Evolutionary conservation across 768 basidiomycete genomes (phyloP), one percentile per base, ranked within the genome.

Genomic region (Dacryopinax spathularia): DNA sequence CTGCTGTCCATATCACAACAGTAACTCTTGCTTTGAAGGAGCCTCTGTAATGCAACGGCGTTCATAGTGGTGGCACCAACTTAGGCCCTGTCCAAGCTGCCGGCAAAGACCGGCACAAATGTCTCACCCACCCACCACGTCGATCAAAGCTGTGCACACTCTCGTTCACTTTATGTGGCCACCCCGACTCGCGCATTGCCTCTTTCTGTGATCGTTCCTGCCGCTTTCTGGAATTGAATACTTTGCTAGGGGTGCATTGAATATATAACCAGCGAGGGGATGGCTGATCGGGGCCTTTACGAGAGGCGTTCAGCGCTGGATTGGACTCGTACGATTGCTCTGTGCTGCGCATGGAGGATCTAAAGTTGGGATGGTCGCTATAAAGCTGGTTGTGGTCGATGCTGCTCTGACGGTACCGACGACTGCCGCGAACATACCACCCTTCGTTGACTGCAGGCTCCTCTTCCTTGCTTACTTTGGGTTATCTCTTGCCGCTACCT

Each of bases 81-180:
- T n/a, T n/a, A n/a, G n/a, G n/a, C n/a, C n/a, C n/a, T n/a, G n/a
- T n/a, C n/a, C n/a, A n/a, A n/a, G n/a, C n/a, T n/a, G n/a, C n/a
- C n/a, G n/a, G n/a, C n/a, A n/a, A n/a, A n/a, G n/a, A n/a, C n/a
- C n/a, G n/a, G n/a, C 7, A 3, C 18, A 18, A 13, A 56, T 56
- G 48, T 56, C 48, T 56, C 25, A 29, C 48, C 25, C 48, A 22
- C 25, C 31, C 31, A 29, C 10, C 48, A 12, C 39, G 18, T 29
- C 48, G 48, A 56, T 56, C 48, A 56, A 56, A 56, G 48, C 48
- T 56, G 48, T 56, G 48, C 48, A 56, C 18, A n/a, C 13, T 10
- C 48, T 25, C 29, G 5, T 56, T 27, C 48, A 56, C 15, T 29
- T 9, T 37, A 20, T 56, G 29, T 56, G 48, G 29, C 48, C 48